phyloP scores from a whole-genome alignment of 495 filamentous ascomycete genomes.

The Filosporella fistucella region DNA sequence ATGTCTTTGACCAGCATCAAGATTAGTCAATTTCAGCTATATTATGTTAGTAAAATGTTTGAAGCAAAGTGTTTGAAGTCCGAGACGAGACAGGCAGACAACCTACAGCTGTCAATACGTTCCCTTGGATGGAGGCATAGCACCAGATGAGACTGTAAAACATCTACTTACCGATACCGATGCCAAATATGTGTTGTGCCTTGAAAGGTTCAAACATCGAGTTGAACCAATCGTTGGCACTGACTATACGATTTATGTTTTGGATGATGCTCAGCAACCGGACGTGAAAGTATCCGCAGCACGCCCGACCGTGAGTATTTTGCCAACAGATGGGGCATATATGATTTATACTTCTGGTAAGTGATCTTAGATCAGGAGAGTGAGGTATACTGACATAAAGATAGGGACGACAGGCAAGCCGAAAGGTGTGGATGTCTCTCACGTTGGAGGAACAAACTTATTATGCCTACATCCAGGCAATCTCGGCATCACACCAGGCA shows the following conservation, averaged over 20 bases:
- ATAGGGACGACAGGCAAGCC: slow-evolving; percentile 33
- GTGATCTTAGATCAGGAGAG: too few relatives aligned
- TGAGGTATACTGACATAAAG: background rate
- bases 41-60: background rate
- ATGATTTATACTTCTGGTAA: slow-evolving; percentile 36
- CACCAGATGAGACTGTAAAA: slow-evolving; percentile 26
- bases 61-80: slow-evolving; percentile 32
- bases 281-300: background rate
- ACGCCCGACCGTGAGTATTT: slow-evolving; percentile 16
- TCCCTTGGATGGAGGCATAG: slow-evolving; percentile 36
- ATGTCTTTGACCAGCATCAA: background rate
- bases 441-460: slow-evolving; percentile 29
- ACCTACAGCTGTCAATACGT: slow-evolving; percentile 49
- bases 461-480: slow-evolving; percentile 27
- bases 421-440: slow-evolving; percentile 35
- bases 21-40: background rate
- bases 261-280: background rate
- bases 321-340: slow-evolving; percentile 31
- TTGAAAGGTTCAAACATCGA: background rate
- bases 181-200: slow-evolving; percentile 4
- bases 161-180: slow-evolving; percentile 27
- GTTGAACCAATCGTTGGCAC: background rate
- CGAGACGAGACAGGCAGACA: too few relatives aligned
- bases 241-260: slow-evolving; percentile 5
- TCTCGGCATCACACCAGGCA: slow-evolving; percentile 31